These are phyloP conservation scores for Castanea sativa DNA, from an alignment of 306 rosid genomes.

Conservation along the genomic window DNA sequence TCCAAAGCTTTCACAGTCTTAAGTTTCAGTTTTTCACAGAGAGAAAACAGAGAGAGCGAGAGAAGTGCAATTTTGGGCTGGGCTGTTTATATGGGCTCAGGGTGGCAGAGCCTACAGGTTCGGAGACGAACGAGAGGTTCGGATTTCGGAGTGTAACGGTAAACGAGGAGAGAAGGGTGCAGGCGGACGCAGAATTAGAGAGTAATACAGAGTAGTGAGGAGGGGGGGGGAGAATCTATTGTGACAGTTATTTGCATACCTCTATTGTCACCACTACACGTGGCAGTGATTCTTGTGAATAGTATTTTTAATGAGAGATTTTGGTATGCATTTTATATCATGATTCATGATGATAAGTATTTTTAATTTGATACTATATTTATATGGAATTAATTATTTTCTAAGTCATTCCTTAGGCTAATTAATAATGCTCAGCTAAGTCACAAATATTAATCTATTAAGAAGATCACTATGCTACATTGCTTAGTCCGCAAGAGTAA, in stretches of 20 bases:
- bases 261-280: neutral
- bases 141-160: constrained; percentile 12
- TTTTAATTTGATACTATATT: neutral
- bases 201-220: neutral
- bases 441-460: no score
- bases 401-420: no score
- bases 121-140: constrained; percentile 13
- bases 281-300: neutral
- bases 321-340: neutral
- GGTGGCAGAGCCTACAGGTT: constrained; percentile 11
- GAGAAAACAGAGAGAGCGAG: neutral
- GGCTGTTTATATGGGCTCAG: constrained; percentile 14
- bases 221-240: neutral
- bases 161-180: constrained; percentile 19
- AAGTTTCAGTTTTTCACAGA: neutral
- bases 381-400: neutral
- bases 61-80: constrained; percentile 22
- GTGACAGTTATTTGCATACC: neutral
- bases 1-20: no score
- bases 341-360: neutral
- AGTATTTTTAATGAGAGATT: neutral
- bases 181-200: neutral
- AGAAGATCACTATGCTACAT: no score
- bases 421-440: no score
- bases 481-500: no score